Conservation (phyloP, 2,329 filamentous ascomycete species). For the Fusarium keratoplasticum region DNA sequence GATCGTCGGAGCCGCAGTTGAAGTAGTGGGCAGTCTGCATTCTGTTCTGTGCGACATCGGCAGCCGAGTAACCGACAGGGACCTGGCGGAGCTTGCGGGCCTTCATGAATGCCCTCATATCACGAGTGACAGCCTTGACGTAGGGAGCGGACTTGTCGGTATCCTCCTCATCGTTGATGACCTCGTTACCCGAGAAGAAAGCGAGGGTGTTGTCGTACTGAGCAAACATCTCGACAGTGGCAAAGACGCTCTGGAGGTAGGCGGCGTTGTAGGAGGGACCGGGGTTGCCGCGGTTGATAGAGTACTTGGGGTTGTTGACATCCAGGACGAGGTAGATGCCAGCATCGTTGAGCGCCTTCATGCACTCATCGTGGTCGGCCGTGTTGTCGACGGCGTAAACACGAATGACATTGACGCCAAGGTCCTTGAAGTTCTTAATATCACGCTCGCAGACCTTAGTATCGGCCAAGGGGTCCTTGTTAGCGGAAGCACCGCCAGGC, state of each 20-base stretch:
- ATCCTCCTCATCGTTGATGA: conserved; percentile 74
- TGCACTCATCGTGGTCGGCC: conserved; percentile 83
- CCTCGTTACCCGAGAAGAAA: conserved; percentile 86
- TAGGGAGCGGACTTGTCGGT: conserved; percentile 77
- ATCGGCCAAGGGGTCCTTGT: conserved; percentile 82
- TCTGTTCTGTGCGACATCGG: conserved; percentile 87
- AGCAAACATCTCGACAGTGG: conserved; percentile 86
- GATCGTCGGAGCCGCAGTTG: conserved; percentile 89
- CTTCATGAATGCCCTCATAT: conserved; percentile 78
- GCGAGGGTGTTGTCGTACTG: conserved; percentile 89
- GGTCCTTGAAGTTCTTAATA: conserved; percentile 82
- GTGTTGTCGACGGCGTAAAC: conserved; percentile 95
- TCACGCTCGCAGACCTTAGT: conserved; percentile 78
- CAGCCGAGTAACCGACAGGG: conserved; percentile 81
- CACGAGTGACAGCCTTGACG: conserved; percentile 82
- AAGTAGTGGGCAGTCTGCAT: conserved; percentile 90
- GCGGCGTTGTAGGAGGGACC: conserved; percentile 85
- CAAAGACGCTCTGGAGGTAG: conserved; percentile 87
- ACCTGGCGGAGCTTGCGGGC: conserved; percentile 71
- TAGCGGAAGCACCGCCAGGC: conserved; percentile 67
- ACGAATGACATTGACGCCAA: conserved; percentile 91
- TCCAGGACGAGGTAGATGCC: conserved; percentile 94
- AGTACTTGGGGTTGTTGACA: conserved; percentile 91
- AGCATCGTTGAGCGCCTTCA: conserved; percentile 81
- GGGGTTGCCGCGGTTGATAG: conserved; percentile 83